Evolutionary conservation across 768 basidiomycete genomes (phyloP), one percentile per base, ranked within the genome.

Genomic region (Tephrocybe sp.): DNA sequence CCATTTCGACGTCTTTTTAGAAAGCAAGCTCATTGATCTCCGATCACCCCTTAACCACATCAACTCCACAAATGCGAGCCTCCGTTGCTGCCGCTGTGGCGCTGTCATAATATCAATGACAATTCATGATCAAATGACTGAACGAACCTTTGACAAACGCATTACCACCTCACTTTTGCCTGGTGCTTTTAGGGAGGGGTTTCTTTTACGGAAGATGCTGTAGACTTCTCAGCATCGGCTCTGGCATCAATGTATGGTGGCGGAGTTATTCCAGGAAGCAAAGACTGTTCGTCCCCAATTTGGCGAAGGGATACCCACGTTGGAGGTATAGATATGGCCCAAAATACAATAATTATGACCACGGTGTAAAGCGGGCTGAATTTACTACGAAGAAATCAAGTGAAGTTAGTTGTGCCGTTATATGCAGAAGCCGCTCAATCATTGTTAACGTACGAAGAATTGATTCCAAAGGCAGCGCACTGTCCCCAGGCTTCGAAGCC

Each of bases 401-500:
- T n/a, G n/a, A 49, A 44, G 8, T 28, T 12, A n/a, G 15, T 4
- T 25, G 46, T 2, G 14, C 24, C 2, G 45, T 49, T 30, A 21
- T 26, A 23, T 38, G 2, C 15, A 28, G 32, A 15, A 37, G 30
- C 25, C 23, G 34, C 20, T 45, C 45, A 50, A 10, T 34, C 45
- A 9, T 32, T 18, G 48, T 21, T 37, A 24, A 51, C 60, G 34
- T 56, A 57, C 56, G 58, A 59, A 17, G 54, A 62, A 21, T 45
- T 48, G 28, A 61, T 50, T 6, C 55, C 54, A 50, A 62, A 60
- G 11, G 59, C 50, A n/a, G 53, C 51, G 21, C 57, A 59, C 38
- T 62, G 55, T 17, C 57, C 54, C 55, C 52, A 61, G 3, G 60
- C 52, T 36, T 59, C 58, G 25, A 58, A 34, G 9, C 58, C 58